Conservation (phyloP, 768 basidiomycete genomes). For the Rhizopogon sp. region DNA sequence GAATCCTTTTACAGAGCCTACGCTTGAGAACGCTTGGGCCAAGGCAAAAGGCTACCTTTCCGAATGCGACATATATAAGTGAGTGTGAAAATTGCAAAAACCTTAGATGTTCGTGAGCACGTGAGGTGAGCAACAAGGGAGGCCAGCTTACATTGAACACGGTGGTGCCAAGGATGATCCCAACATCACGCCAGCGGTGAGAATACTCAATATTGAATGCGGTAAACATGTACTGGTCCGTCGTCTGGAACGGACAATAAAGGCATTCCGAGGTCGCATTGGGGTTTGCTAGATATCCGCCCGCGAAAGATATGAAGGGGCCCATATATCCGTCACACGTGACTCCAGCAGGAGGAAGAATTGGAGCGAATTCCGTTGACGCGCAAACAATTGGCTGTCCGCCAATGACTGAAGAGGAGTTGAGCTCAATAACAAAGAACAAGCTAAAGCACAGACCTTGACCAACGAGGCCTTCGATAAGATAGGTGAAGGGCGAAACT, state of each 20-base stretch:
- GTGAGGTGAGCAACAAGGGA: neutral
- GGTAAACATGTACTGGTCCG: conserved; percentile 43
- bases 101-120: conserved; percentile 10
- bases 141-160: conserved; percentile 36
- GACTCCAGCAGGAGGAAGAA: conserved; percentile 42
- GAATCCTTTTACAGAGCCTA: neutral
- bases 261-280: conserved; percentile 33
- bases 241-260: conserved; percentile 54
- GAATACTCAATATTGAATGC: conserved; percentile 59
- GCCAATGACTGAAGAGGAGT: conserved; percentile 41
- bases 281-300: conserved; percentile 46
- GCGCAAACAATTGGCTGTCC: conserved; percentile 49
- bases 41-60: conserved; percentile 4
- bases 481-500: conserved; percentile 49
- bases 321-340: conserved; percentile 44
- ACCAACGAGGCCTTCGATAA: conserved; percentile 43
- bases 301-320: conserved; percentile 33
- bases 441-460: conserved; percentile 35
- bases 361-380: conserved; percentile 50
- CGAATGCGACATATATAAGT: conserved; percentile 28
- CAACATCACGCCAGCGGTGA: conserved; percentile 44
- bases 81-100: conserved; percentile 21
- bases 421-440: neutral
- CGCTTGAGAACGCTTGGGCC: neutral
- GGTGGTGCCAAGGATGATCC: conserved; percentile 38